Base-by-base conservation (phyloP, 352 stramenopile genomes). In the Halophytophthora polymorphica region DNA sequence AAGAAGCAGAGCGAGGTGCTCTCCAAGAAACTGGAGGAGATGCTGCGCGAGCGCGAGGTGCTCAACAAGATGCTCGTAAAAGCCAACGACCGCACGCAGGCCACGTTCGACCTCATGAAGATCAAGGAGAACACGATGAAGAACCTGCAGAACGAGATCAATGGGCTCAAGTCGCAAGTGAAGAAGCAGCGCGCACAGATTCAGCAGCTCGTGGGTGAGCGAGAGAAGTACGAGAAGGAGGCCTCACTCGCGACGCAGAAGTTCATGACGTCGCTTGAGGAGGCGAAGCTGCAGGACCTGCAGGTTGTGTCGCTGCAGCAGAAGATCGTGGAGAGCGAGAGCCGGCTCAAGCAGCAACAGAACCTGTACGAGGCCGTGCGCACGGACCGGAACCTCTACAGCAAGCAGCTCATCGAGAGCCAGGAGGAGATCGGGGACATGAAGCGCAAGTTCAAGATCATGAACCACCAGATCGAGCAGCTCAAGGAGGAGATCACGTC, bases 401-500 rank as follows among this genome's bases (percentile, higher is more conserved):
- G 79, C 58, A 98, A 98, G 71, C 95, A 98, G 48, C 76, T 99
- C 25, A 95, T 98, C 44, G 95, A 98, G 61, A 86, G 82, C 17
- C 91, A 98, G 56, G 92, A 98, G 61, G 94, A 98, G 63, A 98
- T 99, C 38, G 82, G 81, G 6, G 88, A 97, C 61, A 96, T 98
- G 82, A 97, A 98, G 61, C 83, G 92, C 62, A 98, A 98, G 64
- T 97, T 98, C 70, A 98, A 98, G 66, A 97, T 98, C 67, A 88
- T 98, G 62, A 97, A 83, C 41, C 90, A 98, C 68, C 88, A 98
- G 56, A 93, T 98, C 45, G 91, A 98, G 67, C 92, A 98, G 63
- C 82, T 98, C 28, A 98, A 98, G 69, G 95, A 98, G 54, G 94
- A 98, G 53, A 92, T 98, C 33, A 79, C 74, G 7, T 89, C 87